Evolutionary conservation across 129 eudicot species (phyloP).

Genomic region (Silybum marianum): DNA sequence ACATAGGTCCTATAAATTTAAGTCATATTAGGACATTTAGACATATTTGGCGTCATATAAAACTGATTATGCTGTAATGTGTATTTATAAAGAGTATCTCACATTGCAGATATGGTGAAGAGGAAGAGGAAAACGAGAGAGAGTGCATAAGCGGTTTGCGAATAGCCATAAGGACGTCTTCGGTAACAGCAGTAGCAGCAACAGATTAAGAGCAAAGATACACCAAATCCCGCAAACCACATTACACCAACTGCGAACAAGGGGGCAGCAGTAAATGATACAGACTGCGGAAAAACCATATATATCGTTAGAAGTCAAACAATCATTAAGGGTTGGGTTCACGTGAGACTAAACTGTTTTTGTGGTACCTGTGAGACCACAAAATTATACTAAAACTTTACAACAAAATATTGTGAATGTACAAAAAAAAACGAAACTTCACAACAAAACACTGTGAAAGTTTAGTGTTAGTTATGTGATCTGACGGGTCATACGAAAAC

Average conservation of each 20-base stretch:
- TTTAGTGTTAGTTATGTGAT: no score
- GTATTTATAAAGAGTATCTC: slow-evolving; percentile 10
- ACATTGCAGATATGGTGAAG: slow-evolving; percentile 75
- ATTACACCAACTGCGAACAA: slow-evolving; percentile 55
- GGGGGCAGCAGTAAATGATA: slow-evolving; percentile 63
- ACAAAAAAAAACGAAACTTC: no score
- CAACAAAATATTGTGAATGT: no score
- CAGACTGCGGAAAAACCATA: slow-evolving; percentile 62
- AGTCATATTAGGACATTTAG: neutral
- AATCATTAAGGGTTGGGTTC: no score
- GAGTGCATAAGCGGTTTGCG: slow-evolving; percentile 56
- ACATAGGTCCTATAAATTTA: no score
- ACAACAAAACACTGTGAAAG: no score
- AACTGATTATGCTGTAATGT: neutral
- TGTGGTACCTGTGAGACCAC: no score
- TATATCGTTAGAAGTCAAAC: slow-evolving; percentile 3
- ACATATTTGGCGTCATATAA: neutral
- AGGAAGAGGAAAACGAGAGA: slow-evolving; percentile 54
- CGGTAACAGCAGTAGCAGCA: slow-evolving; percentile 67
- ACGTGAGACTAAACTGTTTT: no score
- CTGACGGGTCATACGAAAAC: no score
- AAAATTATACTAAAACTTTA: no score
- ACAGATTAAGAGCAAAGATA: slow-evolving; percentile 57
- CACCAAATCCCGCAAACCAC: slow-evolving; percentile 73
- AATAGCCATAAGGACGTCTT: slow-evolving; percentile 54